phyloP scores from a whole-genome alignment of 768 basidiomycete species.

The Pleurotus pulmonarius region DNA sequence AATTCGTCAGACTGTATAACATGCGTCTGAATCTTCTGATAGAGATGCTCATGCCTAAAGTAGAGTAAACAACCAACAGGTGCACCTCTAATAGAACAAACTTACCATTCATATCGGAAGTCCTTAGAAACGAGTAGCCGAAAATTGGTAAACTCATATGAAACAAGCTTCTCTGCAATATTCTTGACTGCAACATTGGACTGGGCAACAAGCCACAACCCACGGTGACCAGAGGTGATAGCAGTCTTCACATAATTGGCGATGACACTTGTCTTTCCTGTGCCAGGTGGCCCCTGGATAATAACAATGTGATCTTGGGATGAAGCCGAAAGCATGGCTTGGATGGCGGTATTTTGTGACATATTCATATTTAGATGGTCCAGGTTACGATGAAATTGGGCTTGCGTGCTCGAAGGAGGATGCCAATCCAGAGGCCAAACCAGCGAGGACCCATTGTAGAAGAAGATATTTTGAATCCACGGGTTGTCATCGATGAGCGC shows the following conservation, averaged over 20 bases:
- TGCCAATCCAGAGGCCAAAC: conserved; percentile 37
- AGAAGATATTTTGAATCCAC: conserved; percentile 51
- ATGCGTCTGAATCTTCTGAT: conserved; percentile 41
- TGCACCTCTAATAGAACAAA: neutral
- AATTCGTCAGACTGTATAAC: conserved; percentile 50
- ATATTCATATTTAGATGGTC: conserved; percentile 27
- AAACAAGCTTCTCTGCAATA: conserved; percentile 76
- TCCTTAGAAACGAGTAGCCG: conserved; percentile 66
- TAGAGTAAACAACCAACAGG: conserved; percentile 6
- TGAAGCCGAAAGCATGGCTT: conserved; percentile 39
- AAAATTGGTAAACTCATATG: conserved; percentile 51
- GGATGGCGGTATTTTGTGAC: conserved; percentile 46
- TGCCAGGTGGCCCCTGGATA: conserved; percentile 60
- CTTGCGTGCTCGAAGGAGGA: neutral
- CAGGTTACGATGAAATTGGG: conserved; percentile 3
- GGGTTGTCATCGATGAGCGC: conserved; percentile 34
- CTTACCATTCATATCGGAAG: conserved; percentile 65
- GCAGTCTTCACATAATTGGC: conserved; percentile 55
- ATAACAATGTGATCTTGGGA: conserved; percentile 35
- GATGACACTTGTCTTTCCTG: conserved; percentile 74
- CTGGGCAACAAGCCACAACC: conserved; percentile 81
- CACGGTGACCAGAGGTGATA: conserved; percentile 30
- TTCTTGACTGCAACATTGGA: conserved; percentile 89
- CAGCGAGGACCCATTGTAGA: conserved; percentile 25
- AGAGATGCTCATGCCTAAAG: conserved; percentile 79